Base-by-base conservation (phyloP, 2,329 filamentous ascomycete genomes). In the Aspergillus sp. region DNA sequence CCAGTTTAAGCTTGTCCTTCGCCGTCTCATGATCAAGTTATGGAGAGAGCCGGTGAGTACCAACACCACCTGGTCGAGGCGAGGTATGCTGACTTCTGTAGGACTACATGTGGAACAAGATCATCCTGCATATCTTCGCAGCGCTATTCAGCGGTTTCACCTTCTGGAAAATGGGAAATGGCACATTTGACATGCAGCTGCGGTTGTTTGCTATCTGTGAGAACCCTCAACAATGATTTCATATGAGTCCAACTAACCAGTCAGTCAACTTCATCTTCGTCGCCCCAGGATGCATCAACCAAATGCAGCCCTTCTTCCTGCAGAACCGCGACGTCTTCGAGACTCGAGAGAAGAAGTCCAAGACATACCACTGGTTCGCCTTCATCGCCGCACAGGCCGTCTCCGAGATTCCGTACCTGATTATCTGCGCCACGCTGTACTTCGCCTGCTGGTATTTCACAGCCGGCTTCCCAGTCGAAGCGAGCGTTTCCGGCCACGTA, bases 91-190 rank as follows among this genome's bases (percentile, higher is more conserved):
- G 90, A 89, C 68, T 66, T 84, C 0, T 77, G 85, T 0, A 77
- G 90, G 11, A 87, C 45, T 89, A 90, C 62, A 70, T 87, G 57
- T 82, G 83, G 68, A 87, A 84, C 76, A 87, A 87, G 71, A 69
- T 87, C 57, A 73, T 74, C 60, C 72, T 84, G 9, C 81, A 83
- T 62, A 79, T 83, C 50, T 72, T 77, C 54, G 77, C 76, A 50
- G 69, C 76, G 33, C 62, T 78, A 8, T 79, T 80, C 63, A 77
- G 79, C 52, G 73, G 68, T 3, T 74, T 82, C 41, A 77, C 87
- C 1, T 91, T 90, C 74, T 90, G 83, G 79, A 81, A 79, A 69
- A 78, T 87, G 25, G 83, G 82, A 1, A 68, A 81, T 52, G 78
- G 76, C 0, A 76, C 83, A 0, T 74, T 70, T 12, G 82, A 82